Percentiles rank a stretch among this genome's conserved stretches.
Conservation (phyloP, 129 eudicot species). For the Flaveria brownii region DNA sequence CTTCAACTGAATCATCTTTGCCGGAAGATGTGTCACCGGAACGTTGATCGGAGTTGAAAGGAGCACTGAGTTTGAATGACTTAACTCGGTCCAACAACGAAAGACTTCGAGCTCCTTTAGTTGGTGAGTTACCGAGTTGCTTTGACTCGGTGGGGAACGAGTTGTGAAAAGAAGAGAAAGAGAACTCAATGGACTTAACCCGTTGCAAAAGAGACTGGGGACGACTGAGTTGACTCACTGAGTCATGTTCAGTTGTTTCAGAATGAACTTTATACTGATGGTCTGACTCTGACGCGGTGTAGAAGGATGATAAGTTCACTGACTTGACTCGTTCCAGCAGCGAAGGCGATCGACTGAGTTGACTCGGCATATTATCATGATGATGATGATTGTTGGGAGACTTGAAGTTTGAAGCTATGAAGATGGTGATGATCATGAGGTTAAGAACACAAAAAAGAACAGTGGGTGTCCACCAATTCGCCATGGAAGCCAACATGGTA, state of each 20-base stretch:
- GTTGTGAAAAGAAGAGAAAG: conserved; percentile 26
- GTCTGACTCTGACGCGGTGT: conserved; percentile 17
- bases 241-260: not conserved
- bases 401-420: conserved; percentile 46
- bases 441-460: conserved; percentile 62
- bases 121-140: not conserved
- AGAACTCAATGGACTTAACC: conserved; percentile 47
- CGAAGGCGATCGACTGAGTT: conserved; percentile 42
- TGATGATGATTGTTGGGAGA: conserved; percentile 11
- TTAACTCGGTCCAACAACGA: conserved; percentile 41
- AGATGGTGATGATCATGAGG: conserved; percentile 53
- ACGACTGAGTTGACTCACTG: conserved; percentile 33
- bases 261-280: not conserved
- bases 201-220: conserved; percentile 49
- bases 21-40: not conserved
- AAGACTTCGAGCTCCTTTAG: conserved; percentile 24
- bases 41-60: conserved; percentile 18
- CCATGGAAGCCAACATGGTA: conserved; percentile 32
- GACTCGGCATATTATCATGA: conserved; percentile 13
- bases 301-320: conserved; percentile 29
- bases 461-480: conserved; percentile 54
- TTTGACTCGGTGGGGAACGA: conserved; percentile 16
- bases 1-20: conserved; percentile 18
- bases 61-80: conserved; percentile 35
- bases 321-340: conserved; percentile 54